These are phyloP conservation scores for Dothistroma pini DNA, from an alignment of 2,329 filamentous ascomycete genomes.

Conservation along the genomic window DNA sequence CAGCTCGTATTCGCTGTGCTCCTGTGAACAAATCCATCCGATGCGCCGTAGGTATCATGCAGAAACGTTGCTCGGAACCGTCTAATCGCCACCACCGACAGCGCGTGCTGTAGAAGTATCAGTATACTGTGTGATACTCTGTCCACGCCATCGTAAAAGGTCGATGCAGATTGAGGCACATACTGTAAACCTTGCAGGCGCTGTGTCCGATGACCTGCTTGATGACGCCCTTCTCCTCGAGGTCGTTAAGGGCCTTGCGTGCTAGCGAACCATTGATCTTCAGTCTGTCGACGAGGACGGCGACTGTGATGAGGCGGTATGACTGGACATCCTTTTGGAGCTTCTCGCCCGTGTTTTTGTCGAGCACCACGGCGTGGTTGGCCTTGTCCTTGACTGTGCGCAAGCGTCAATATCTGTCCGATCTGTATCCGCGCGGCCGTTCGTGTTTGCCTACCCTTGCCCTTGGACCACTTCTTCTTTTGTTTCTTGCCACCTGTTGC, in stretches of 20 bases:
- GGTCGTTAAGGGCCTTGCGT: conserved; percentile 79
- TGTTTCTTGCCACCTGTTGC: conserved; percentile 71
- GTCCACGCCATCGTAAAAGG: not conserved
- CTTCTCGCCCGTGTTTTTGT: conserved; percentile 96
- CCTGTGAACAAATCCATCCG: conserved; percentile 1
- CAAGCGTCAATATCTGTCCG: conserved; percentile 25
- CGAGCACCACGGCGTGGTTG: conserved; percentile 97
- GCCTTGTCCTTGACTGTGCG: conserved; percentile 99
- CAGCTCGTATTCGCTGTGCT: conserved; percentile 2
- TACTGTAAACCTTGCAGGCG: conserved; percentile 98
- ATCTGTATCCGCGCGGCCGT: not conserved
- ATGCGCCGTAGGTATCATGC: conserved; percentile 14
- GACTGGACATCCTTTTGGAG: conserved; percentile 99
- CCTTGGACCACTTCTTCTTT: conserved; percentile 76
- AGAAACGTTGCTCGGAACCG: conserved; percentile 8
- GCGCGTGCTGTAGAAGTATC: conserved; percentile 21
- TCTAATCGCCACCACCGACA: conserved; percentile 27
- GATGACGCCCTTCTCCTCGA: conserved; percentile 98
- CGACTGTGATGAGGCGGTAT: conserved; percentile 98
- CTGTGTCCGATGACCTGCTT: conserved; percentile 96
- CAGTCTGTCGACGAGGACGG: conserved; percentile 96
- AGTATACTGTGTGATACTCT: not conserved
- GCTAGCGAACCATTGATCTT: conserved; percentile 99
- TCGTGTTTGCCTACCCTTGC: conserved; percentile 35
- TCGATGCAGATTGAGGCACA: conserved; percentile 36